Percentiles rank a stretch among this genome's conserved stretches.
These are phyloP conservation scores for Metarhizium humberi DNA, from an alignment of 2,329 filamentous ascomycete genomes.

Conservation along the genomic window DNA sequence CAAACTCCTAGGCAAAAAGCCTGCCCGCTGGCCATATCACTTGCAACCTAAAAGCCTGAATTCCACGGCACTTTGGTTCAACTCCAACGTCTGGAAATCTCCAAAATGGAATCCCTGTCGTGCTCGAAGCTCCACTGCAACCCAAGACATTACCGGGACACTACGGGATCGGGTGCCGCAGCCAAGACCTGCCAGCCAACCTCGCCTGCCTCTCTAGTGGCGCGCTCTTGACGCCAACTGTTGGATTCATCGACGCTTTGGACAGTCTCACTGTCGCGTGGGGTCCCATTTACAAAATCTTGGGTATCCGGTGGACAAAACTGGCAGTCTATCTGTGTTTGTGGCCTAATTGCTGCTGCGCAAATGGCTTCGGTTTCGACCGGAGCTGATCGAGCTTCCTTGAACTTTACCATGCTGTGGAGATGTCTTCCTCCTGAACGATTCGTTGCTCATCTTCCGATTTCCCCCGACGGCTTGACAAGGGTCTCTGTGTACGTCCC, in stretches of 20 bases:
- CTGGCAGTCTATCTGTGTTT: background rate
- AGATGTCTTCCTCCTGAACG: background rate
- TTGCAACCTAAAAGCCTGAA: no score
- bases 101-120: background rate
- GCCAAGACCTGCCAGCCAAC: constrained; percentile 1
- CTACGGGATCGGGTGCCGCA: background rate
- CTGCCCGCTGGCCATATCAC: no score
- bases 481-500: background rate
- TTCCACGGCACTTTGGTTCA: no score
- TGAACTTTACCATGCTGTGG: background rate
- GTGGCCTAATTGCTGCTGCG: no score
- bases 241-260: background rate
- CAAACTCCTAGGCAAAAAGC: no score
- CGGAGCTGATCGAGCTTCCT: no score
- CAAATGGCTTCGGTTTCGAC: background rate
- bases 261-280: constrained; percentile 1
- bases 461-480: background rate
- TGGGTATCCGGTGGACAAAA: background rate
- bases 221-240: background rate
- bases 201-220: constrained; percentile 1
- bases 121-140: background rate
- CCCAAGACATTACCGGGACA: constrained; percentile 2
- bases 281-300: background rate
- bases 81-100: no score
- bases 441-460: constrained; percentile 1